These are phyloP conservation scores for Knoxia roxburghii DNA, from an alignment of 257 asterid species.

Conservation along the genomic window DNA sequence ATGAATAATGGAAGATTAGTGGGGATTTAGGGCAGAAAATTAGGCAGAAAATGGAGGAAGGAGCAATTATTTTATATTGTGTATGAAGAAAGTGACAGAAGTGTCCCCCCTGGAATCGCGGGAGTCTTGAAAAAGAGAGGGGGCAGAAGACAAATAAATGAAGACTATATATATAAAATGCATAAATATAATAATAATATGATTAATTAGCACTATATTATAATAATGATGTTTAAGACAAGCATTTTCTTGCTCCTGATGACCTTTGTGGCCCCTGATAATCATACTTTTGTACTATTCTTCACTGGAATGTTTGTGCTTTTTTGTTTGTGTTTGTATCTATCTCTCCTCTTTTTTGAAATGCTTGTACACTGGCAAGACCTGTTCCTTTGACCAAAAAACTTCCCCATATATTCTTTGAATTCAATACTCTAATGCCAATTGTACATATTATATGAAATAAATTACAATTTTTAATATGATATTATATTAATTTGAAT, in stretches of 20 bases:
- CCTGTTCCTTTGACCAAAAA: neutral
- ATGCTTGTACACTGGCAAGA: neutral
- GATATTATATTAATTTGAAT: too few species aligned
- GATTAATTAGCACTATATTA: neutral
- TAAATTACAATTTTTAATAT: too few species aligned
- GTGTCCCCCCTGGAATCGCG: constrained; percentile 18
- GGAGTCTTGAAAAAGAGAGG: constrained; percentile 25
- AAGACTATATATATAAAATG: neutral
- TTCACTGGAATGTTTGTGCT: constrained; percentile 23
- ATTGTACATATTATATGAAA: too few species aligned
- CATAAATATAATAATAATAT: neutral
- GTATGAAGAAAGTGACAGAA: too few species aligned
- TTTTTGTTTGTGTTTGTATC: constrained; percentile 20
- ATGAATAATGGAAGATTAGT: too few species aligned
- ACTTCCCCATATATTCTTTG: neutral
- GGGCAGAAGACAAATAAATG: constrained; percentile 29
- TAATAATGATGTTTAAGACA: constrained; percentile 27
- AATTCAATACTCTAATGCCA: too few species aligned
- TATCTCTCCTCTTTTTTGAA: neutral
- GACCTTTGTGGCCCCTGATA: constrained; percentile 28
- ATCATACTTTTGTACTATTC: constrained; percentile 27
- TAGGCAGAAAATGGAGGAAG: too few species aligned
- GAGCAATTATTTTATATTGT: too few species aligned
- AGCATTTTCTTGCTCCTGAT: constrained; percentile 32
- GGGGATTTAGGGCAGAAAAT: neutral